Evolutionary conservation across 805 yeast genomes (phyloP).

Genomic region (Wickerhamomyces chambardii): DNA sequence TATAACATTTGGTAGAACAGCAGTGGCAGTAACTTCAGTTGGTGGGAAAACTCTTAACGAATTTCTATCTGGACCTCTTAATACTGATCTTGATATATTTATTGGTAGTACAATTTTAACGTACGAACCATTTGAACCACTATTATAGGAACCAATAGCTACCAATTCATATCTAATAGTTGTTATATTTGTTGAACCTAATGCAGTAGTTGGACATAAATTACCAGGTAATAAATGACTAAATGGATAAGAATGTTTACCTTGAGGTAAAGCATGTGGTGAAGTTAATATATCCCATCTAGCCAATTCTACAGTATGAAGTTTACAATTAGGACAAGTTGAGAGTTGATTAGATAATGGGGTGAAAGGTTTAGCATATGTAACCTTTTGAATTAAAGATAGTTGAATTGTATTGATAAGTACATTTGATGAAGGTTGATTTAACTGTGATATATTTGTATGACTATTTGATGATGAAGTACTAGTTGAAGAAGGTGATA

Average conservation of each 20-base stretch:
- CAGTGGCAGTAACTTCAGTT: constrained; percentile 80
- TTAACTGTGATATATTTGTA: background rate
- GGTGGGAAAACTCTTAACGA: constrained; percentile 94
- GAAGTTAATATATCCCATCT: constrained; percentile 78
- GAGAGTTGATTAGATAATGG: constrained; percentile 40
- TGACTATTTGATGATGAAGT: constrained; percentile 22
- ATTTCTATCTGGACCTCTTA: constrained; percentile 77
- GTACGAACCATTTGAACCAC: constrained; percentile 20
- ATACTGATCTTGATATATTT: constrained; percentile 64
- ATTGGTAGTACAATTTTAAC: constrained; percentile 51
- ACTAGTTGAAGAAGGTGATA: constrained; percentile 23
- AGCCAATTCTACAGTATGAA: constrained; percentile 54
- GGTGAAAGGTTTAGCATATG: constrained; percentile 56
- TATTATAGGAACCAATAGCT: constrained; percentile 45
- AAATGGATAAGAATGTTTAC: constrained; percentile 85
- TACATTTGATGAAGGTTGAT: constrained; percentile 25
- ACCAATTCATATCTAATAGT: constrained; percentile 65
- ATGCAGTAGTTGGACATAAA: constrained; percentile 62
- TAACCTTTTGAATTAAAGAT: constrained; percentile 63
- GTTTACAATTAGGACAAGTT: constrained; percentile 50
- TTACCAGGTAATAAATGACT: constrained; percentile 84
- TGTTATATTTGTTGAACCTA: constrained; percentile 44
- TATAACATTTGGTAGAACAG: constrained; percentile 80
- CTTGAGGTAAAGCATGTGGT: constrained; percentile 48
- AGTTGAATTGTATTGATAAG: constrained; percentile 48